Base-by-base conservation (phyloP, 2,329 filamentous ascomycete genomes). In the Zymoseptoria tritici region DNA sequence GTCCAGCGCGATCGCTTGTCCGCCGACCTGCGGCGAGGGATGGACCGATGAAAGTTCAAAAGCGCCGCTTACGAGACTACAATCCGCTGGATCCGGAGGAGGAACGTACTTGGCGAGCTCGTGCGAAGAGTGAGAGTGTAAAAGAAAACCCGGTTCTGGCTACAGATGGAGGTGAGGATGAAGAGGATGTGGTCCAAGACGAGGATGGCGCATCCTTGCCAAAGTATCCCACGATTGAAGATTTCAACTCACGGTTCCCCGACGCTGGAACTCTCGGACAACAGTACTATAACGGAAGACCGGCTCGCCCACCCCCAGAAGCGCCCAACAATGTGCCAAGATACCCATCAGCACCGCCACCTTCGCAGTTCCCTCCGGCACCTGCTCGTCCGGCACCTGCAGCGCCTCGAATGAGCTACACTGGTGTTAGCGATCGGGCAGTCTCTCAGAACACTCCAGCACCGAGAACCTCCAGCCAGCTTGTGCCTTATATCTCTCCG, bases 181-280 rank as follows among this genome's bases (percentile, higher is more conserved):
- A 72, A 2, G 78, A 80, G 42, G 77, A 59, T 4, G 60, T 16
- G 36, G 11, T 16, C 2, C 57, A 60, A 16, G 58, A 62, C 31
- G 58, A 59, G 19, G 60, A 63, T 29, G 31, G 49, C 13, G 62
- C 62, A 26, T 61, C 62, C 19, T 21, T 60, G 49, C 53, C 61
- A 21, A 56, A 57, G 9, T 65, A 60, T 52, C 63, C 65, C 21
- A 67, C 67, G 4, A 90, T 87, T 11, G 89, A 94, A 64, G 92
- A 96, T 36, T 97, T 97, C 68, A 76, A 95, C 55, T 85, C 89
- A 7, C 83, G 90, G 20, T 96, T 87, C 70, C 91, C 92, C 0
- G 86, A 91, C 7, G 80, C 89, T 19, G 80, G 85, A 4, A 76
- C 83, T 49, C 79, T 81, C 22, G 77, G 80, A 57, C 78, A 86